A percentile compares a stretch with the other conserved stretches of the same genome.
Evolutionary conservation across 139 green algal species (phyloP).

Genomic region (Spirogloea muscicola): DNA sequence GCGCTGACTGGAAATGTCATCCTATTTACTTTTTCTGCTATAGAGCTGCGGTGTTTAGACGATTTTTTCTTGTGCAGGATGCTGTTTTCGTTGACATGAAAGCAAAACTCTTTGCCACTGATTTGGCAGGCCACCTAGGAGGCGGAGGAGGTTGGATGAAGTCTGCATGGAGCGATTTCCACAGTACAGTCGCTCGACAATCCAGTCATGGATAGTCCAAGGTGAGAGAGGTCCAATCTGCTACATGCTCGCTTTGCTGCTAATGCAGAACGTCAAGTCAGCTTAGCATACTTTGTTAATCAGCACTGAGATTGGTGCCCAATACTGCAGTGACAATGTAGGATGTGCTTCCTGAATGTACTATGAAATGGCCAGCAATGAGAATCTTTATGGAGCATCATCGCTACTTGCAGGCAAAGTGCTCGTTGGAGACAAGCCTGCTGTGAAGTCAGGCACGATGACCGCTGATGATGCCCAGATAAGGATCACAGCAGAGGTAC

Average conservation of each 20-base stretch:
- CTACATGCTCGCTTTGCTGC: background rate
- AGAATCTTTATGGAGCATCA: background rate
- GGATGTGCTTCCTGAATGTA: slow-evolving; percentile 2
- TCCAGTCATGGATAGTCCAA: slow-evolving; percentile 90
- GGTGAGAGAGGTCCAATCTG: slow-evolving; percentile 49
- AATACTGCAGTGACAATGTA: no score
- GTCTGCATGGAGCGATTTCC: slow-evolving; percentile 69
- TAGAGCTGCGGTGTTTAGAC: no score
- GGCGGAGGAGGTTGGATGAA: slow-evolving; percentile 67
- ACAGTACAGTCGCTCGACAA: slow-evolving; percentile 70
- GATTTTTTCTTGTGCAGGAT: no score
- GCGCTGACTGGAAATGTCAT: no score
- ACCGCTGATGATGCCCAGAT: slow-evolving; percentile 58
- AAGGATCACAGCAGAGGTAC: slow-evolving; percentile 64
- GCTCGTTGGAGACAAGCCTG: slow-evolving; percentile 58
- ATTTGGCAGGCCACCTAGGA: no score
- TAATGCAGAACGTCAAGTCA: no score
- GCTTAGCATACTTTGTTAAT: background rate
- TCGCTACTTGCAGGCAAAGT: slow-evolving; percentile 59
- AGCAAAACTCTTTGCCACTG: no score
- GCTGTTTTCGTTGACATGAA: no score
- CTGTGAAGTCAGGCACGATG: slow-evolving; percentile 74
- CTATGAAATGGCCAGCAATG: background rate
- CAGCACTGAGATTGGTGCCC: no score
- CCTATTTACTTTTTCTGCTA: no score